These are phyloP conservation scores for Oxyria digyna DNA, from an alignment of 148 eudicot genomes.

Conservation along the genomic window DNA sequence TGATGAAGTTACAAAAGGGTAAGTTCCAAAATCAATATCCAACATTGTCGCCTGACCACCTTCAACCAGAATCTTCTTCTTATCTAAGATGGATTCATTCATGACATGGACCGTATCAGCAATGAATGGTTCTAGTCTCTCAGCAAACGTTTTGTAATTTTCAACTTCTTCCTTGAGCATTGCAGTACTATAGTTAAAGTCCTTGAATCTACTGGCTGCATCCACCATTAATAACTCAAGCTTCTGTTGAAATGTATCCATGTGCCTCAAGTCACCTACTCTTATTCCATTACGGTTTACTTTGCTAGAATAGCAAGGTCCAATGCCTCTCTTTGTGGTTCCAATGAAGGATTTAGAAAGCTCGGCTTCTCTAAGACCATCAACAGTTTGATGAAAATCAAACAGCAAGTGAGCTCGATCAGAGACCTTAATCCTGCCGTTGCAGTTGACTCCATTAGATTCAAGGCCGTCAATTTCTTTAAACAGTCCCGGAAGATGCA, in stretches of 20 bases:
- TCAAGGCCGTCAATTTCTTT: conserved; percentile 82
- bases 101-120: conserved; percentile 77
- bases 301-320: conserved; percentile 82
- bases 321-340: conserved; percentile 91
- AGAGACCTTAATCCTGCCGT: conserved; percentile 79
- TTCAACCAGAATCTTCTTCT: conserved; percentile 81
- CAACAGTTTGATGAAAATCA: conserved; percentile 78
- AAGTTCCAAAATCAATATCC: conserved; percentile 96
- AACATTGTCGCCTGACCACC: conserved; percentile 99
- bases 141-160: conserved; percentile 73
- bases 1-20: conserved; percentile 93
- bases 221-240: conserved; percentile 69
- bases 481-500: conserved; percentile 85
- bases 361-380: conserved; percentile 88
- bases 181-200: conserved; percentile 48
- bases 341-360: conserved; percentile 88
- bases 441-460: conserved; percentile 74
- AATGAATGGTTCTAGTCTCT: conserved; percentile 84
- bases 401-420: conserved; percentile 93
- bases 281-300: conserved; percentile 84
- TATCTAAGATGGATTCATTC: conserved; percentile 53
- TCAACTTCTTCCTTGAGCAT: conserved; percentile 79
- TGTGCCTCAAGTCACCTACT: conserved; percentile 81
- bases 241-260: conserved; percentile 86
- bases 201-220: conserved; percentile 76